Conservation (phyloP, 2,329 filamentous ascomycete genomes). For the Hyphodiscus sp. region DNA sequence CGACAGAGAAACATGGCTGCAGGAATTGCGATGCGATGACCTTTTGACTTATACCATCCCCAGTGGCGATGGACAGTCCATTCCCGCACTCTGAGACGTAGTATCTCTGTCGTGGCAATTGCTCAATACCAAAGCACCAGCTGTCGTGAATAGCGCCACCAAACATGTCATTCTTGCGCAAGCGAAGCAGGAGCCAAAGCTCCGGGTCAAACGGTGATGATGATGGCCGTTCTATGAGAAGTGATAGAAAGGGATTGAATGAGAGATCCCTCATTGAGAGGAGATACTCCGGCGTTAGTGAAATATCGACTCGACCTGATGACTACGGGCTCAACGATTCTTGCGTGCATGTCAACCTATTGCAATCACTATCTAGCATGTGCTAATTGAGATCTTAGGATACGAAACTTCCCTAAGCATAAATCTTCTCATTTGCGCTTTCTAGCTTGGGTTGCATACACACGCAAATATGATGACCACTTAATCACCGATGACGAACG, state of each 20-base stretch:
- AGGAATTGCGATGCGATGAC: not conserved
- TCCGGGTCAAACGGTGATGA: constrained; percentile 20
- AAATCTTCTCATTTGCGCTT: constrained; percentile 25
- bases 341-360: constrained; percentile 22
- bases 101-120: not conserved
- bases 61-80: not conserved
- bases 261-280: not conserved
- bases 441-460: constrained; percentile 25
- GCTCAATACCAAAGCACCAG: not conserved
- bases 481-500: constrained; percentile 23
- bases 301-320: not conserved
- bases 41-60: not conserved
- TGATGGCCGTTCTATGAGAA: constrained; percentile 15
- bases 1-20: not conserved
- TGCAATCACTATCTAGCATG: not conserved
- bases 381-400: constrained; percentile 7
- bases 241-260: not conserved
- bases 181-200: constrained; percentile 21
- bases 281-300: not conserved
- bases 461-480: constrained; percentile 22
- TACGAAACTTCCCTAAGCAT: constrained; percentile 24
- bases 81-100: not conserved
- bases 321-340: constrained; percentile 22
- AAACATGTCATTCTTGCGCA: constrained; percentile 21
- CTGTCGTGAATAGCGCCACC: not conserved